Evolutionary conservation across 2,329 filamentous ascomycete species (phyloP), one percentile per base, ranked within the genome.

Genomic region (Pyricularia pennisetigena): DNA sequence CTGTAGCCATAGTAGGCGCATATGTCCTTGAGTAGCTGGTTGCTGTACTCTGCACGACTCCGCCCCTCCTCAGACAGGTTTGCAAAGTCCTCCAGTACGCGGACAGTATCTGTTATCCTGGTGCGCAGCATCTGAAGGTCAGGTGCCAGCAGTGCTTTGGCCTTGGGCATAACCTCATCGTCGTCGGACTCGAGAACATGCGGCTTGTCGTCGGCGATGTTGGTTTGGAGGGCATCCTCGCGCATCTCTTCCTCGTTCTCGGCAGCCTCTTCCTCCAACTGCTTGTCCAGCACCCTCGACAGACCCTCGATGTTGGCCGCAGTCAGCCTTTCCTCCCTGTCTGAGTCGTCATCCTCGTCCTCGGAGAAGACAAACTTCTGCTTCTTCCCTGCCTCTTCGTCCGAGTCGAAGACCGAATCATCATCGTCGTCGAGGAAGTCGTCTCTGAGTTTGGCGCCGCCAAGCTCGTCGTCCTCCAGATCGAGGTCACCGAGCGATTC

Each of bases 1-100:
- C 92, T 96, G 82, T 99, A 99, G 70, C 94, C 94, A 77, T 99
- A 99, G 83, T 99, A 99, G 68, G 90, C 88, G 81, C 93, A 97
- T 69, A 98, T 91, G 75, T 99, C 95, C 79, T 93, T 91, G 70
- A 98, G 80, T 68, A 99, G 83, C 78, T 96, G 91, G 26, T 88
- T 83, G 16, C 91, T 93, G 78, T 99, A 98, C 76, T 98, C 95
- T 67, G 90, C 87, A 73, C 95, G 87, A 68, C 92, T 96, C 72
- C 92, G 88, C 32, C 89, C 90, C 57, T 90, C 86, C 77, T 97
- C 91, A 28, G 88, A 87, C 14, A 97, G 82, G 65, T 92, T 93
- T 70, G 90, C 84, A 77, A 98, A 94, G 78, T 96, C 93, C 73
- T 94, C 93, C 54, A 99, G 83, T 35, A 98, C 91, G 71, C 95